Percentiles rank a stretch among this genome's conserved stretches.
phyloP scores from a whole-genome alignment of 1,284 basidiomycete species.

The Ceratobasidium sp. region DNA sequence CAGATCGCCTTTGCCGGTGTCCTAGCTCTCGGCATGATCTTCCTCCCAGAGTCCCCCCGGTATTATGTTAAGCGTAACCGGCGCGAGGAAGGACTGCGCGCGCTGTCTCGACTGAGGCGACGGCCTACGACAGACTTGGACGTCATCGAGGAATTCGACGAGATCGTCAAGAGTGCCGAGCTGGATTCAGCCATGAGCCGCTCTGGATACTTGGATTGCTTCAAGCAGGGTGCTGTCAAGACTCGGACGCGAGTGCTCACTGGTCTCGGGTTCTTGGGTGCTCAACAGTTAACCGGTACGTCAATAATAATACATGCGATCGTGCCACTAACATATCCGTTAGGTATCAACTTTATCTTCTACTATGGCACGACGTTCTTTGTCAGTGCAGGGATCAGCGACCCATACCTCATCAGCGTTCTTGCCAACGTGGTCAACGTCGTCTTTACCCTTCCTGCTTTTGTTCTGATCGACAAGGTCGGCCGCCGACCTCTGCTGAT shows the following conservation, averaged over 20 bases:
- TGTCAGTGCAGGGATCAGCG: constrained; percentile 70
- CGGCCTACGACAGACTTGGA: constrained; percentile 29
- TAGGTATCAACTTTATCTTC: constrained; percentile 87
- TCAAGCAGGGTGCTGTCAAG: constrained; percentile 26
- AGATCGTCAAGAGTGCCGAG: constrained; percentile 59
- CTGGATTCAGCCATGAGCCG: neutral
- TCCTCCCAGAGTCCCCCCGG: constrained; percentile 85
- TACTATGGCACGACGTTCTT: constrained; percentile 79
- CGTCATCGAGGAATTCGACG: constrained; percentile 67
- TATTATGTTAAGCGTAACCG: constrained; percentile 76
- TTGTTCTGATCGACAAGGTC: constrained; percentile 72
- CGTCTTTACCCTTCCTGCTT: constrained; percentile 70
- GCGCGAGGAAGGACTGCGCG: constrained; percentile 65
- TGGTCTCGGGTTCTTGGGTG: constrained; percentile 32
- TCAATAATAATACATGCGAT: neutral
- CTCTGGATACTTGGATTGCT: constrained; percentile 37
- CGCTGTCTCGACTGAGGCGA: constrained; percentile 68
- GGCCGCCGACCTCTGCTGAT: constrained; percentile 81
- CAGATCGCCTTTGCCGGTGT: constrained; percentile 74
- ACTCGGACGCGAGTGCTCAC: constrained; percentile 34
- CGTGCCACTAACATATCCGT: neutral
- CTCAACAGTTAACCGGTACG: constrained; percentile 38
- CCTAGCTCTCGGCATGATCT: constrained; percentile 65
- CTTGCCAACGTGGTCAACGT: constrained; percentile 76
- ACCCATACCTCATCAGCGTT: constrained; percentile 74